Base-by-base conservation (phyloP, 495 filamentous ascomycete genomes). In the Aspergillus bertholletiae region DNA sequence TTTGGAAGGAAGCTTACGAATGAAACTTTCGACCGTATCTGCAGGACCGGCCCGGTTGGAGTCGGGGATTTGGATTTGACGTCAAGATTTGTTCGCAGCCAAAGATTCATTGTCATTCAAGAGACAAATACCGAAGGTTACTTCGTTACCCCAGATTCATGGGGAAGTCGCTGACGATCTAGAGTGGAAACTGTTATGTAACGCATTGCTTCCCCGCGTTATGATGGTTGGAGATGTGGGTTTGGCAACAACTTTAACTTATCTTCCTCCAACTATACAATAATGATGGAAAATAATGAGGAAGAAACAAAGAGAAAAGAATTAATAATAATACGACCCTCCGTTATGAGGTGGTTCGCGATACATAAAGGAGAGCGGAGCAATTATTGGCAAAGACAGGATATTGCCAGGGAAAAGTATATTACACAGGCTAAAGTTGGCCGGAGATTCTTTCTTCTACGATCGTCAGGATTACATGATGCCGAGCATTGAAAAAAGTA, bases 171-270 rank as follows among this genome's bases (percentile, higher is more conserved):
- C 17, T 22, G 37, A 40, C 15, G 37, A 43, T 43, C 35, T 7
- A 17, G 23, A 41, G 69, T 71, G 69, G 65, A 72, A 72, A 55
- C 67, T 63, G 62, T 72, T 72, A 72, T 54, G 51, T 72, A 72
- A 72, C 56, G 63, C 44, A 44, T 24, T 65, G 62, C 43, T 58
- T 61, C 69, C 69, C 57, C 57, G 63, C 69, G 68, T 61, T 57
- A 24, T 55, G 44, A 22, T 12, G 11, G 26, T 44, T 50, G 39
- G 55, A 32, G 46, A 48, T 40, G 24, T 37, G 22, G 45, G 30
- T 32, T 32, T 32, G 30, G 7, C 2, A 17, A 26, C 30, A 57
- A 57, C 49, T 53, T 43, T 57, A 53, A 49, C 45, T 49, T 30
- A 39, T 37, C 47, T 43, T 44, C 26, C 30, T 40, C 45, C 5